Percentiles rank a stretch among this genome's conserved stretches.
Conservation (phyloP, 306 rosid genomes). For the Comarum palustre region DNA sequence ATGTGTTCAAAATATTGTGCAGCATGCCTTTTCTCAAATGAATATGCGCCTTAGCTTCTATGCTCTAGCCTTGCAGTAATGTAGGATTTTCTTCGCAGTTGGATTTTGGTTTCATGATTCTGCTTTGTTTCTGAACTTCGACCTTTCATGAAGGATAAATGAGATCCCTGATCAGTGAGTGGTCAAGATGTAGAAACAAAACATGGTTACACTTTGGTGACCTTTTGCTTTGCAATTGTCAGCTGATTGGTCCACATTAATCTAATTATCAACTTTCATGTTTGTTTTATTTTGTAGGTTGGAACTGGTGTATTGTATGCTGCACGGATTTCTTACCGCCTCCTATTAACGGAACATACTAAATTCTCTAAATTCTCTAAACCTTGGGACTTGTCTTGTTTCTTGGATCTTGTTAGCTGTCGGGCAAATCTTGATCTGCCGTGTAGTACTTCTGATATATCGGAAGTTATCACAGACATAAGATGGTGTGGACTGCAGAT, state of each 20-base stretch:
- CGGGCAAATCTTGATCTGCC: conserved; percentile 21
- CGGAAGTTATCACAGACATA: conserved; percentile 38
- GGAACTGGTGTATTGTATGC: conserved; percentile 36
- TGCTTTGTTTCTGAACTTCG: neutral
- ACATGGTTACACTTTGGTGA: neutral
- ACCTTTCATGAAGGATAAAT: neutral
- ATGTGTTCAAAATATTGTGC: neutral
- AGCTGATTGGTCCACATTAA: neutral
- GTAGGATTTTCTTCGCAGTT: neutral
- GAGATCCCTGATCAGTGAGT: neutral
- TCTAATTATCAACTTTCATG: neutral
- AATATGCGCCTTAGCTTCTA: neutral
- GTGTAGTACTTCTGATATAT: conserved; percentile 2
- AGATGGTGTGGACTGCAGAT: conserved; percentile 69
- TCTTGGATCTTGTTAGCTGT: conserved; percentile 43
- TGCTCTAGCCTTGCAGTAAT: neutral
- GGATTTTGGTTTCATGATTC: neutral
- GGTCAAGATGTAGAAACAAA: neutral
- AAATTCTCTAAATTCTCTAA: conserved; percentile 49
- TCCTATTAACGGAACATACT: conserved; percentile 53
- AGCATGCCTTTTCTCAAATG: neutral
- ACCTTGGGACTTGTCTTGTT: conserved; percentile 85
- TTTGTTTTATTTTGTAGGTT: conserved; percentile 29
- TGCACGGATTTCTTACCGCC: conserved; percentile 63
- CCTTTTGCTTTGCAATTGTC: neutral